These are phyloP conservation scores for Phytophthora melonis DNA, from an alignment of 352 stramenopile species.

Conservation along the genomic window DNA sequence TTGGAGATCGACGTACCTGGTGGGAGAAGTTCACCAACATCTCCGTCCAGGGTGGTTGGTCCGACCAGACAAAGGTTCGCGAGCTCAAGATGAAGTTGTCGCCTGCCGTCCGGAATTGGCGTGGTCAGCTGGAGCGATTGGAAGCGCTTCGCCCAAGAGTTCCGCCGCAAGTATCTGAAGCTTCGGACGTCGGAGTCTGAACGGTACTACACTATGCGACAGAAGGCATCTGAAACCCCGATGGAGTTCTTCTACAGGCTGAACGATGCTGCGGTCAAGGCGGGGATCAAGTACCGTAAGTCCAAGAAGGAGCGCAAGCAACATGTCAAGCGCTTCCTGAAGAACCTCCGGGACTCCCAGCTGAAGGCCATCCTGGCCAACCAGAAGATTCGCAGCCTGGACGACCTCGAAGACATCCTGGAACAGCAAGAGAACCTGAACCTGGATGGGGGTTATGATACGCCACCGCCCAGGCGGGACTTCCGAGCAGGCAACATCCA, in stretches of 20 bases:
- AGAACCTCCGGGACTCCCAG: neutral
- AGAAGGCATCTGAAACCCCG: neutral
- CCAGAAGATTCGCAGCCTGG: neutral
- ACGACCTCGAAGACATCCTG: no score
- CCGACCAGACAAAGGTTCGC: neutral
- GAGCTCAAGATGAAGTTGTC: neutral
- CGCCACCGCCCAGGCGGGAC: no score
- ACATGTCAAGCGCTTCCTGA: neutral
- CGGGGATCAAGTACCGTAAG: neutral
- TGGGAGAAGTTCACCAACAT: no score
- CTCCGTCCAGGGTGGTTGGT: no score
- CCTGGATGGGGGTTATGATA: no score
- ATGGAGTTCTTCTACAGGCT: neutral
- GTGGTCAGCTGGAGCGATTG: neutral
- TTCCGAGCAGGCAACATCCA: no score
- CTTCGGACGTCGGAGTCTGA: neutral
- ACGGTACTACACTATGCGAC: neutral
- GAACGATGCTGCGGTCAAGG: neutral
- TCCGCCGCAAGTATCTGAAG: conserved; percentile 1
- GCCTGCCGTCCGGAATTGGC: neutral
- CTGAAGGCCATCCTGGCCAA: neutral
- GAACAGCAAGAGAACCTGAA: no score
- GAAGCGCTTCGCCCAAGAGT: neutral
- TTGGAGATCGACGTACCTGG: neutral
- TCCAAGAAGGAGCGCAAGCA: neutral